These are phyloP conservation scores for Fusarium haematococcum DNA, from an alignment of 2,329 filamentous ascomycete genomes.

Conservation along the genomic window DNA sequence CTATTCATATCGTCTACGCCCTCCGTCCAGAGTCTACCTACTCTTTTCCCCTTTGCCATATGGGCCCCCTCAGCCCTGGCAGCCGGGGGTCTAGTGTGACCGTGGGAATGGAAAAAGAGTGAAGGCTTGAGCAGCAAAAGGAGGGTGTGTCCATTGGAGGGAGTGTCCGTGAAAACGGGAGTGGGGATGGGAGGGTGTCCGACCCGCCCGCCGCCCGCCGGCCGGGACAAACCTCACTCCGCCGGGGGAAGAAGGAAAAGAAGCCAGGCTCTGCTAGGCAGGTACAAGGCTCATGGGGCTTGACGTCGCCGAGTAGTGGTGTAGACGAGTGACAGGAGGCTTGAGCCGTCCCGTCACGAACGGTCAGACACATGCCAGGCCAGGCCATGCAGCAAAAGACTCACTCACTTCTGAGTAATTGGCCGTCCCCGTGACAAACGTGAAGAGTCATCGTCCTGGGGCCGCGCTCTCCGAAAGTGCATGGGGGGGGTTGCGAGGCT, in stretches of 20 bases:
- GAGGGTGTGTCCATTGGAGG: not conserved
- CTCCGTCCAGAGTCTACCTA: not conserved
- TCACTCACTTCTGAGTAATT: slow-evolving; percentile 5
- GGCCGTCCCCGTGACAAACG: slow-evolving; percentile 30
- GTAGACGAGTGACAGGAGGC: not conserved
- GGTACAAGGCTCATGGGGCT: not conserved
- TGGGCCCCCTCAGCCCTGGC: not conserved
- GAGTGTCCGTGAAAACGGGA: slow-evolving; percentile 1
- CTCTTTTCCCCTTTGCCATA: slow-evolving; percentile 7
- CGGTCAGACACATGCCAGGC: not conserved
- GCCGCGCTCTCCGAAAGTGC: slow-evolving; percentile 12
- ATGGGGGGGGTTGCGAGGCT: slow-evolving; percentile 8
- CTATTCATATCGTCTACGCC: slow-evolving; percentile 11
- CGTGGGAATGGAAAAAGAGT: not conserved
- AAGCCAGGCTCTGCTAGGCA: not conserved
- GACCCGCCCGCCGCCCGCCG: not conserved
- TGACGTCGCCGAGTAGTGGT: not conserved
- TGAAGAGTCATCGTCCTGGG: slow-evolving; percentile 30
- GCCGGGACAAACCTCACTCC: slow-evolving; percentile 1
- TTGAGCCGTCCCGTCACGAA: not conserved
- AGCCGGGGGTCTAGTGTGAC: not conserved
- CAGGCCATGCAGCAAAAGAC: not conserved
- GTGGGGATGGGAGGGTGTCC: not conserved
- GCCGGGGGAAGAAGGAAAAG: not conserved
- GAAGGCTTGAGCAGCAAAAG: not conserved